Percentiles rank a stretch among this genome's conserved stretches.
These are phyloP conservation scores for Aechmea fasciata DNA, from an alignment of 176 grass and related monocot species.

Conservation along the genomic window DNA sequence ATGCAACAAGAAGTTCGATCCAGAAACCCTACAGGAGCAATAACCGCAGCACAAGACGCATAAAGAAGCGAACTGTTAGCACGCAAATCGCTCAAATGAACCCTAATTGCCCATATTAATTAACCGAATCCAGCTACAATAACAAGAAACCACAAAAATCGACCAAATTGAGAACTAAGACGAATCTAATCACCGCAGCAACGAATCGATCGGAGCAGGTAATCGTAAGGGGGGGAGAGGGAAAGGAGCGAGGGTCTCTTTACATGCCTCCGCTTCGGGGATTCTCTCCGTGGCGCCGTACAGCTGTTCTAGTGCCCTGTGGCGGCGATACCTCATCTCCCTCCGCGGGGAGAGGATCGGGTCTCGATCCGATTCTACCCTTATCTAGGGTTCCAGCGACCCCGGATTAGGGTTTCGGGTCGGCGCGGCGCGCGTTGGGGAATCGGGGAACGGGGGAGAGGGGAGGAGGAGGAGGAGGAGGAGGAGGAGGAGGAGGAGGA, in stretches of 20 bases:
- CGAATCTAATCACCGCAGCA: neutral
- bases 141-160: neutral
- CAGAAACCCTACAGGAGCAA: neutral
- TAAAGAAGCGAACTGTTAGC: neutral
- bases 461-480: neutral
- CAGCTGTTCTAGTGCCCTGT: neutral
- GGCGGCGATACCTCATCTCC: neutral
- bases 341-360: neutral
- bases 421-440: neutral
- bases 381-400: neutral
- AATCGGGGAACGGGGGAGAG: neutral
- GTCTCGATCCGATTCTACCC: neutral
- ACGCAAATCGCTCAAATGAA: neutral
- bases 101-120: neutral
- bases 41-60: neutral
- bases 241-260: neutral
- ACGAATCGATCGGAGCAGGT: neutral
- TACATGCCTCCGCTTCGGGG: neutral
- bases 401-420: neutral
- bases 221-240: neutral
- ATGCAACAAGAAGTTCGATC: neutral
- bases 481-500: neutral
- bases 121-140: neutral
- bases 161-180: neutral
- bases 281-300: slow-evolving; percentile 4